These are phyloP conservation scores for Lactarius akahatsu DNA, from an alignment of 768 basidiomycete genomes.

Conservation along the genomic window DNA sequence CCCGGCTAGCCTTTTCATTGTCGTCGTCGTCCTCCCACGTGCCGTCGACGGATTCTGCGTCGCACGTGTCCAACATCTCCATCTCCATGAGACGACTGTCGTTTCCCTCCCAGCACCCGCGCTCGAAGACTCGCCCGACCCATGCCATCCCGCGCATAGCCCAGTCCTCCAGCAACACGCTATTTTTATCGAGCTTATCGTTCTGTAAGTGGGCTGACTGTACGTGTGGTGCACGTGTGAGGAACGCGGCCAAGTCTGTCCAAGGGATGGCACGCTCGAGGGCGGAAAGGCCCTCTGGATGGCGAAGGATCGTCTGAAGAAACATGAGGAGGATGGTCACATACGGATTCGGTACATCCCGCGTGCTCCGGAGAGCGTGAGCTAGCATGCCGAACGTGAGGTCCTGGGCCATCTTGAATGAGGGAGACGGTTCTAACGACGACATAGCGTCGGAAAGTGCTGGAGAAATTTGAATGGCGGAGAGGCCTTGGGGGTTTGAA, in stretches of 20 bases:
- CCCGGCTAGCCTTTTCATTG: conserved; percentile 40
- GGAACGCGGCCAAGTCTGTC: conserved; percentile 66
- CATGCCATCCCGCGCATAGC: conserved; percentile 95
- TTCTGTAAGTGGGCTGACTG: conserved; percentile 38
- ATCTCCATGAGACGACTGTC: conserved; percentile 48
- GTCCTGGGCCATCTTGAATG: conserved; percentile 73
- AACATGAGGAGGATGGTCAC: conserved; percentile 86
- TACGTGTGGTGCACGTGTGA: conserved; percentile 57
- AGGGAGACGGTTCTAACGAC: conserved; percentile 46
- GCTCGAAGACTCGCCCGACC: conserved; percentile 89
- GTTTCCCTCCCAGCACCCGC: conserved; percentile 84
- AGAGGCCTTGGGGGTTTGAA: conserved; percentile 33
- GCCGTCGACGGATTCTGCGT: conserved; percentile 65
- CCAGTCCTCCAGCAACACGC: conserved; percentile 86
- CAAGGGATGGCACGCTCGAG: conserved; percentile 85
- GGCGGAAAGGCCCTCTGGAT: conserved; percentile 55
- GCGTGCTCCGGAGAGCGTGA: conserved; percentile 63
- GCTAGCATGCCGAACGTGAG: conserved; percentile 78
- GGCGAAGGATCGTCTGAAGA: conserved; percentile 71
- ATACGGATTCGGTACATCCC: conserved; percentile 80
- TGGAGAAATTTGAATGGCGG: conserved; percentile 36
- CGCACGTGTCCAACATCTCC: conserved; percentile 67
- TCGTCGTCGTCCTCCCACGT: conserved; percentile 78
- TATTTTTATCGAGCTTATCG: conserved; percentile 15
- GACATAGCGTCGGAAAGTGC: conserved; percentile 33